Conservation (phyloP, 306 rosid species). For the Carpinus viminea region DNA sequence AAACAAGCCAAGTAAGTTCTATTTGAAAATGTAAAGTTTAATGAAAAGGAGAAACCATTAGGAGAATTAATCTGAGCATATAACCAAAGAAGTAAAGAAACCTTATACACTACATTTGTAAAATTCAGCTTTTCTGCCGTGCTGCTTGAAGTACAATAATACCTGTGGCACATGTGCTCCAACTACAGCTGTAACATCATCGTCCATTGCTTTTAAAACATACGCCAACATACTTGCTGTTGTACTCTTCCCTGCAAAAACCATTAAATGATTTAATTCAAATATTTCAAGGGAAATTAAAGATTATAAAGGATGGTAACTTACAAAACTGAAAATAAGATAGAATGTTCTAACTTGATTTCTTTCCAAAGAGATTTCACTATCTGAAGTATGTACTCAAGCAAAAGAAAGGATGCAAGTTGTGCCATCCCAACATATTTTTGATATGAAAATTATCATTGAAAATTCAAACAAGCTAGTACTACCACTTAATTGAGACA, state of each 20-base stretch:
- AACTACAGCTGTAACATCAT: slow-evolving; percentile 33
- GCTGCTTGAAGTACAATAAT: neutral
- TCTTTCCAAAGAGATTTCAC: too few species aligned
- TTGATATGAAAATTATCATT: neutral
- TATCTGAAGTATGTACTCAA: too few species aligned
- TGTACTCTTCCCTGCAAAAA: slow-evolving; percentile 39
- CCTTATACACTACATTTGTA: neutral
- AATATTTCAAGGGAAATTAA: neutral
- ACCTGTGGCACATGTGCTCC: slow-evolving; percentile 44
- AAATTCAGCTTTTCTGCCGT: neutral
- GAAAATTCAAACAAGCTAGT: neutral
- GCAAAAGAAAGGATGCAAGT: too few species aligned
- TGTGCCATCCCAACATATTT: neutral
- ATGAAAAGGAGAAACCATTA: slow-evolving; percentile 3
- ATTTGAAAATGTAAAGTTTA: neutral
- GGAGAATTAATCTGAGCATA: neutral
- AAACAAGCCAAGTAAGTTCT: neutral
- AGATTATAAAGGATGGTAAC: neutral
- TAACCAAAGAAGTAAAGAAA: neutral
- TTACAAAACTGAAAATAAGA: neutral
- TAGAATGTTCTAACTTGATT: neutral
- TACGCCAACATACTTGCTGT: slow-evolving; percentile 42
- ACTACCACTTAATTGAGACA: neutral
- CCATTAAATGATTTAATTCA: neutral
- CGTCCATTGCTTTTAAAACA: slow-evolving; percentile 31